Evolutionary conservation across 2,329 filamentous ascomycete species (phyloP).

Genomic region (Cladosporium sp.): DNA sequence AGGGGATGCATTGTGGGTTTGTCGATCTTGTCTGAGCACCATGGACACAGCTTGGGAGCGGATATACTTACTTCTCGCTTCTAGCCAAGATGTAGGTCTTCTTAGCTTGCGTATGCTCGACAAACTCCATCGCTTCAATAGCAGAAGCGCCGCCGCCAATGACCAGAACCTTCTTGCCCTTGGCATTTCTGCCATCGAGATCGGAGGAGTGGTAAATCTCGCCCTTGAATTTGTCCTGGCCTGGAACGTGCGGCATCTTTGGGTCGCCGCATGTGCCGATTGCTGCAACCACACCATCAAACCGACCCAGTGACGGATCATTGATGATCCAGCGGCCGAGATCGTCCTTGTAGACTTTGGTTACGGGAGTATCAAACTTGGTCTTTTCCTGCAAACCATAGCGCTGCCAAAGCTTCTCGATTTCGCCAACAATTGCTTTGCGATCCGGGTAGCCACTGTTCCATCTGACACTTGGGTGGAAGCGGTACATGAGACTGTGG

Average conservation of each 20-base stretch:
- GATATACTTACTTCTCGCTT: conserved; percentile 20
- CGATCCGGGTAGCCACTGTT: conserved; percentile 71
- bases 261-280: conserved; percentile 77
- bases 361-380: conserved; percentile 65
- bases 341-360: conserved; percentile 64
- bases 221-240: conserved; percentile 69
- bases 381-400: conserved; percentile 70
- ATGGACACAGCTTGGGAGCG: background rate
- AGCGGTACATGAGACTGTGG: conserved; percentile 82
- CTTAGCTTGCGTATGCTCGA: conserved; percentile 59
- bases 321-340: conserved; percentile 75
- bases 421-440: conserved; percentile 68
- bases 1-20: background rate
- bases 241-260: conserved; percentile 58
- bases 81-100: conserved; percentile 71
- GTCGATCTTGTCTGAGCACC: background rate
- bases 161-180: conserved; percentile 70
- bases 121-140: conserved; percentile 78
- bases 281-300: conserved; percentile 74
- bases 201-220: conserved; percentile 70
- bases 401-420: conserved; percentile 67
- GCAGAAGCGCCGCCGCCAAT: conserved; percentile 78
- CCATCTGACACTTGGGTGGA: conserved; percentile 76
- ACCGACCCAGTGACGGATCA: conserved; percentile 62
- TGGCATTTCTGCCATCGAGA: conserved; percentile 63